These are phyloP conservation scores for Leccinum disarticulatum DNA, from an alignment of 768 basidiomycete species.

Conservation along the genomic window DNA sequence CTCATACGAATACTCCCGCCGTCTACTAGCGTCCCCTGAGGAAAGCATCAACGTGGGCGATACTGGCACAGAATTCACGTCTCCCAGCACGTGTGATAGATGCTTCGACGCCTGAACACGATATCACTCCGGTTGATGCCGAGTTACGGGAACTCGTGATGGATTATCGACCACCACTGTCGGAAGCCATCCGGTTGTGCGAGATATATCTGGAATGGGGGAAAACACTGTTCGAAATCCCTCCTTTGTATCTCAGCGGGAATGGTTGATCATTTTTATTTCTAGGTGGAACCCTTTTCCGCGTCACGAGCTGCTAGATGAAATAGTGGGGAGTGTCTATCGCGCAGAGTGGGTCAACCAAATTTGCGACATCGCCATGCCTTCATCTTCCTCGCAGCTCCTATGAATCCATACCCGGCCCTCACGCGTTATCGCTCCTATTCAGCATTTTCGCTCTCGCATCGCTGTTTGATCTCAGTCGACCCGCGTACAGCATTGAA, in stretches of 20 bases:
- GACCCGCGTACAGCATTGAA: constrained; percentile 48
- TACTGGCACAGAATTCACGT: constrained; percentile 30
- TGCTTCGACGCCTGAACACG: constrained; percentile 35
- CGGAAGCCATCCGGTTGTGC: constrained; percentile 60
- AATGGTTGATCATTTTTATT: not conserved
- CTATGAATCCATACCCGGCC: constrained; percentile 37
- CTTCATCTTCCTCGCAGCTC: constrained; percentile 31
- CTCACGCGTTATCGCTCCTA: constrained; percentile 61
- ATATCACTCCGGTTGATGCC: constrained; percentile 29
- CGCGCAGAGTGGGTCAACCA: constrained; percentile 43
- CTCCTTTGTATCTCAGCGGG: not conserved
- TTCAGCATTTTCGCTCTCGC: constrained; percentile 68
- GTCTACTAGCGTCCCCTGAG: constrained; percentile 30
- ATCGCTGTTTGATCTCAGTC: constrained; percentile 54
- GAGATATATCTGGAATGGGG: constrained; percentile 67
- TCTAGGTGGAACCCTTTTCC: constrained; percentile 55
- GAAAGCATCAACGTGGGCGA: constrained; percentile 14
- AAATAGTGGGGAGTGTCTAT: constrained; percentile 55
- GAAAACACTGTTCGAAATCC: constrained; percentile 49
- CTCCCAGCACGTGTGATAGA: constrained; percentile 44
- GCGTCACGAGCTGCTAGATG: constrained; percentile 54
- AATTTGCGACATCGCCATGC: not conserved
- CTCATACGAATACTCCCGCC: not conserved
- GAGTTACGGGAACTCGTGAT: constrained; percentile 46
- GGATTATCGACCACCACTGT: constrained; percentile 50